These are phyloP conservation scores for Clarireedia hainanense DNA, from an alignment of 2,329 filamentous ascomycete genomes.

Conservation along the genomic window DNA sequence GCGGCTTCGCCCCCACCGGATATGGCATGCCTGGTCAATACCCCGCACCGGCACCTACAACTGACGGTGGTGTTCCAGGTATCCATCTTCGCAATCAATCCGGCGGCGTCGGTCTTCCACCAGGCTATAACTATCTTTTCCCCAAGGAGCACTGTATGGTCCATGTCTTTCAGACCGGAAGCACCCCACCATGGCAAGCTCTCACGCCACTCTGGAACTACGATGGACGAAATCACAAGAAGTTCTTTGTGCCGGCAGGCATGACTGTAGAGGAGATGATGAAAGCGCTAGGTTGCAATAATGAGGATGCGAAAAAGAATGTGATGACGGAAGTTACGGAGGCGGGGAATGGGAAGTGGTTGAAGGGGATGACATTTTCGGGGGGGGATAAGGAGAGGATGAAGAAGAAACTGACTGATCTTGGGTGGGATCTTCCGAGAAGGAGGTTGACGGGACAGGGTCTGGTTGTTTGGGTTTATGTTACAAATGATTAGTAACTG, in stretches of 20 bases:
- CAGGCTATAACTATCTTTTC: slow-evolving; percentile 58
- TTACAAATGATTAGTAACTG: slow-evolving; percentile 37
- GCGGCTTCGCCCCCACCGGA: neutral
- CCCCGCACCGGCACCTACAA: slow-evolving; percentile 6
- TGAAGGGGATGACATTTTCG: slow-evolving; percentile 43
- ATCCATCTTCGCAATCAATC: slow-evolving; percentile 49
- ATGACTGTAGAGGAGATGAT: slow-evolving; percentile 50
- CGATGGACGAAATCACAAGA: slow-evolving; percentile 40
- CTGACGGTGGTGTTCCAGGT: slow-evolving; percentile 36
- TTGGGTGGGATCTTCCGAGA: slow-evolving; percentile 51
- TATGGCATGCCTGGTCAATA: neutral
- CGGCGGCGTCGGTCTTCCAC: slow-evolving; percentile 50
- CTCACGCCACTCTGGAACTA: slow-evolving; percentile 32
- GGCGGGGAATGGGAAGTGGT: slow-evolving; percentile 51
- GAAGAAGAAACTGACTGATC: slow-evolving; percentile 42
- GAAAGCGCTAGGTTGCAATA: slow-evolving; percentile 48
- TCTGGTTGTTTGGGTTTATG: slow-evolving; percentile 52
- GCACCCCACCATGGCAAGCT: slow-evolving; percentile 41
- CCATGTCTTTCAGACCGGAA: slow-evolving; percentile 44
- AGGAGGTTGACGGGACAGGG: slow-evolving; percentile 37
- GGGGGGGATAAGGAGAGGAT: slow-evolving; percentile 43
- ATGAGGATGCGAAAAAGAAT: slow-evolving; percentile 44
- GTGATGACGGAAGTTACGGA: slow-evolving; percentile 48
- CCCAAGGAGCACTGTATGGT: slow-evolving; percentile 49
- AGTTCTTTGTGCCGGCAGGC: slow-evolving; percentile 41